Percentiles rank a stretch among this genome's conserved stretches.
phyloP scores from a whole-genome alignment of 2,329 filamentous ascomycete genomes.

The Thielaviopsis euricoi region DNA sequence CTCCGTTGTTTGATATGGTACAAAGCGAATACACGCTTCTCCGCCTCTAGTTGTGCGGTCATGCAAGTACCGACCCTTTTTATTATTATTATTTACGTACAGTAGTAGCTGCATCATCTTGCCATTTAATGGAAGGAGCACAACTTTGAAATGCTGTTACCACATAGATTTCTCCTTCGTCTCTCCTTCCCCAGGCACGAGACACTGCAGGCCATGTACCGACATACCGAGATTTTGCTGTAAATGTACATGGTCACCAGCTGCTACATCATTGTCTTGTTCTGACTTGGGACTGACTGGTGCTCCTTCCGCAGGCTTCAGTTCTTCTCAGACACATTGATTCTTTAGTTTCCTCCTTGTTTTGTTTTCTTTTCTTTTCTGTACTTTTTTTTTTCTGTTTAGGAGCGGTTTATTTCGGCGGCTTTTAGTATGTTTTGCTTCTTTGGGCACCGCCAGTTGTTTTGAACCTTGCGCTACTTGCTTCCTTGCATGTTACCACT shows the following conservation, averaged over 20 bases:
- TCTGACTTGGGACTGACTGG: not conserved
- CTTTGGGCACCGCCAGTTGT: not conserved
- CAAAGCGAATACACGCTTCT: not conserved
- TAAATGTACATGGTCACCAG: not conserved
- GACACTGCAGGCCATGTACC: not conserved
- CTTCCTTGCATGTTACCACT: not conserved
- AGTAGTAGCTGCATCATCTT: not conserved
- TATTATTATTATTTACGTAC: not conserved
- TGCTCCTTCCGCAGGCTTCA: constrained; percentile 7
- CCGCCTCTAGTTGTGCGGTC: not conserved
- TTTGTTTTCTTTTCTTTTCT: not conserved
- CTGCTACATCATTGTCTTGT: not conserved
- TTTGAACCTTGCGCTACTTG: not conserved
- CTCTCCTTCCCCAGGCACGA: not conserved
- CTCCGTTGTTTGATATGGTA: not conserved
- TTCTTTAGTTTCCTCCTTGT: not conserved
- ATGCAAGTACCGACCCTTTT: not conserved
- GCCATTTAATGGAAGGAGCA: constrained; percentile 2
- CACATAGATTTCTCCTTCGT: constrained; percentile 2
- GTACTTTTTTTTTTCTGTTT: not conserved
- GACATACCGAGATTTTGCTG: not conserved
- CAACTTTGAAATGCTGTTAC: constrained; percentile 1
- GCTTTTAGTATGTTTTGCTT: not conserved
- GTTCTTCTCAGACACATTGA: not conserved
- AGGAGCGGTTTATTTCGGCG: not conserved